A percentile compares a stretch with the other conserved stretches of the same genome.
Conservation (phyloP, 176 grass and related monocot species). For the Rhynchospora breviuscula region DNA sequence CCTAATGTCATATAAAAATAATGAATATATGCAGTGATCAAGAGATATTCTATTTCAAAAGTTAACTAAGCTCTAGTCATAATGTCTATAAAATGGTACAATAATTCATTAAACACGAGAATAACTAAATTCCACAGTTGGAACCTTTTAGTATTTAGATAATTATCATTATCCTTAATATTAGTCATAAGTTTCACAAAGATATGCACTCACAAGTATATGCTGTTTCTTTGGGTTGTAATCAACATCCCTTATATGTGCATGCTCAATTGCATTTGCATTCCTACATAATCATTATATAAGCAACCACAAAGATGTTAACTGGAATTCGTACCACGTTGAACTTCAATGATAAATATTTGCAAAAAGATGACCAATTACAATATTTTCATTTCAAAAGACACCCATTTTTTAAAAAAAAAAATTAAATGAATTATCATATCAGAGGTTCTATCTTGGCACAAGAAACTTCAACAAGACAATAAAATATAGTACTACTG, state of each 20-base stretch:
- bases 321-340: constrained; percentile 11
- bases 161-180: constrained; percentile 11
- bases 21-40: constrained; percentile 3
- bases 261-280: constrained; percentile 68
- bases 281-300: constrained; percentile 37
- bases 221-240: constrained; percentile 93
- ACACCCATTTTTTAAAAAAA: not conserved
- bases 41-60: not conserved
- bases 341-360: not conserved
- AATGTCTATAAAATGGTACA: constrained; percentile 23
- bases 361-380: not conserved
- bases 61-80: not conserved
- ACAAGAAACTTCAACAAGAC: not conserved
- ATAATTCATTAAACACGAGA: constrained; percentile 1
- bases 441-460: not conserved
- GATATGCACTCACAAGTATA: constrained; percentile 63
- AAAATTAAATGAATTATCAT: not conserved
- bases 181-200: constrained; percentile 20
- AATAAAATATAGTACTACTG: not conserved
- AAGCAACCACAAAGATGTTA: constrained; percentile 28
- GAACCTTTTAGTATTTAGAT: not conserved
- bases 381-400: not conserved
- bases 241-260: constrained; percentile 79
- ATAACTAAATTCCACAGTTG: not conserved
- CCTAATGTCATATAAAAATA: constrained; percentile 38